Base-by-base conservation (phyloP, 1,284 basidiomycete genomes). In the Paramarasmius palmivorus region DNA sequence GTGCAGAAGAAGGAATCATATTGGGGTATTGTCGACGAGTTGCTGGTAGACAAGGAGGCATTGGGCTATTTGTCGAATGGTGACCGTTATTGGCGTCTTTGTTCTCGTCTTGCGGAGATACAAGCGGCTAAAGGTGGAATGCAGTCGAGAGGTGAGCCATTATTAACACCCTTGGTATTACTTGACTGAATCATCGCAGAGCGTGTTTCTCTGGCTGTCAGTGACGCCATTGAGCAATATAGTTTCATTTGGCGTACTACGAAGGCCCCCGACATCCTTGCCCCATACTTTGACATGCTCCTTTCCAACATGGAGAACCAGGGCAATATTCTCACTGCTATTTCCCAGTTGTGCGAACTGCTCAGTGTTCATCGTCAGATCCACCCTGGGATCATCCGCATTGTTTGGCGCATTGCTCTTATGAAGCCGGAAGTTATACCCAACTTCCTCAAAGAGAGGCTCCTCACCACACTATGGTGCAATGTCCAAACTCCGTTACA, bases 1-100 rank as follows among this genome's bases (percentile, higher is more conserved):
- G 39, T 14, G 22, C 23, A 39, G 47, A 34, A 36, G 44, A 26
- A 23, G 29, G 19, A 23, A 20, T 54, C 58, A 12, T 65, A 69
- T 54, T 75, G 72, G 73, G 44, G 62, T 1, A 64, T 71, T 41
- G 61, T 74, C 2, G 49, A 65, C 48, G 60, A 67, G 26, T 54
- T 75, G 15, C 61, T 63, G 3, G 59, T 60, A 20, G 66, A 68
- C 52, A 74, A 70, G 58, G 56, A 64, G 32, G 29, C 40, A 22
- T 22, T 67, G 23, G 64, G 62, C 52, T 46, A 54, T 48, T 26
- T 70, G 15, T 65, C 61, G 36, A 62, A 64, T 44, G 65, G 63
- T 23, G 71, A 74, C 53, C 64, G 66, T 14, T 75, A 70, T 57
- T 76, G 75, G 75, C 57, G 68, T 32, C 71, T 76, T 71, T 67